A percentile compares a stretch with the other conserved stretches of the same genome.
phyloP scores from a whole-genome alignment of 2,329 filamentous ascomycete genomes.

The Aaosphaeria pasadenensis region DNA sequence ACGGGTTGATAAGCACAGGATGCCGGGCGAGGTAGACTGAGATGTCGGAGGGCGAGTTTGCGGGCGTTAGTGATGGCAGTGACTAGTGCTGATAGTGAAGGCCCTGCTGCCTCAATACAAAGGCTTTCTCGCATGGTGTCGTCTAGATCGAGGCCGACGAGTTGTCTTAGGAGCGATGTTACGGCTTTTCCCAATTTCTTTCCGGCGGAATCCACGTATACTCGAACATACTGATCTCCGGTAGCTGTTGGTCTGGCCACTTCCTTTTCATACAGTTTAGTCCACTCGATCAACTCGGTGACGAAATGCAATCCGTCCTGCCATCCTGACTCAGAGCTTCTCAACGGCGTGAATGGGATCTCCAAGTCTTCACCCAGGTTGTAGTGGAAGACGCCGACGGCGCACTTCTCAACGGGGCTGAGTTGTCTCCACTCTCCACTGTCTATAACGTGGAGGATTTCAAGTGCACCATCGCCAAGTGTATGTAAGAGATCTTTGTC shows the following conservation, averaged over 20 bases:
- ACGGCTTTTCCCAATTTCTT: constrained; percentile 1
- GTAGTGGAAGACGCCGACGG: constrained; percentile 22
- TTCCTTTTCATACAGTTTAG: constrained; percentile 13
- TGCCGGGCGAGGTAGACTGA: constrained; percentile 4
- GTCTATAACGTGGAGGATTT: constrained; percentile 15
- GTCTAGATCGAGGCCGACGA: constrained; percentile 5
- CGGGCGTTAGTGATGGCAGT: constrained; percentile 3
- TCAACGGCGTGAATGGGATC: constrained; percentile 22
- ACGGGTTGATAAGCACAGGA: constrained; percentile 5
- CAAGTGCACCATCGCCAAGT: constrained; percentile 11
- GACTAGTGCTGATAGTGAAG: constrained; percentile 2
- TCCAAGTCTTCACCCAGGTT: constrained; percentile 25
- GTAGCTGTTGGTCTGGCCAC: constrained; percentile 15
- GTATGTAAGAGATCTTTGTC: constrained; percentile 17
- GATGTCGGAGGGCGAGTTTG: constrained; percentile 3
- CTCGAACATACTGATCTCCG: constrained; percentile 26
- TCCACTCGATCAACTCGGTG: constrained; percentile 19
- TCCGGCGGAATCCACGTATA: constrained; percentile 7
- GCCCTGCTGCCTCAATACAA: constrained; percentile 4
- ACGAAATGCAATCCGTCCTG: constrained; percentile 25
- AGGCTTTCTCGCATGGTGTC: constrained; percentile 8
- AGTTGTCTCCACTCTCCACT: constrained; percentile 19
- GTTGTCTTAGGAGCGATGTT: constrained; percentile 4
- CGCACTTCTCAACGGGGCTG: constrained; percentile 22
- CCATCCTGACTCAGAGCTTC: constrained; percentile 17